Conservation (phyloP, 306 rosid species). For the Sicyos baderoa region DNA sequence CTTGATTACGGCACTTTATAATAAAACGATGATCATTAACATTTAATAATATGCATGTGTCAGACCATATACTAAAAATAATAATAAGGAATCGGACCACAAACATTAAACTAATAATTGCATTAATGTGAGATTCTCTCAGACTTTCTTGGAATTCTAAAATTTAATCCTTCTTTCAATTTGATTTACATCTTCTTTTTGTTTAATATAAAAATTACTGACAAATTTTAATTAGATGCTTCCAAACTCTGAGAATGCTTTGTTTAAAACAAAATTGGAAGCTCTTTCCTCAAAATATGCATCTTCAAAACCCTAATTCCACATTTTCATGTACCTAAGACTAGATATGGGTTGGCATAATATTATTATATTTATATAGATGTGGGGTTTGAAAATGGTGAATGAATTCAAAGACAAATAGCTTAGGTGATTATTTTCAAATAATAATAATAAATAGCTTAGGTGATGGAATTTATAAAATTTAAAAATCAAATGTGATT, state of each 20-base stretch:
- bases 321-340: constrained; percentile 22
- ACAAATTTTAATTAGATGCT: constrained; percentile 40
- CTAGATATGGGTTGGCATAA: background rate
- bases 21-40: background rate
- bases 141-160: constrained; percentile 13
- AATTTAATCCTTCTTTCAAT: background rate
- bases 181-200: background rate
- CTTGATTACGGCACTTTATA: constrained; percentile 17
- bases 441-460: too few relatives aligned
- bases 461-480: too few relatives aligned
- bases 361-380: background rate
- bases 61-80: constrained; percentile 13
- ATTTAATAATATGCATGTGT: constrained; percentile 13
- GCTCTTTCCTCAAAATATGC: constrained; percentile 24
- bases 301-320: constrained; percentile 29
- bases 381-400: too few relatives aligned
- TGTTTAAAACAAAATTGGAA: constrained; percentile 14
- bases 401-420: too few relatives aligned
- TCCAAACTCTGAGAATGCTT: constrained; percentile 29
- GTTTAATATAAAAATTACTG: constrained; percentile 3
- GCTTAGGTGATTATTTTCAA: too few relatives aligned
- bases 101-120: constrained; percentile 13
- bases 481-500: too few relatives aligned
- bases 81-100: constrained; percentile 17
- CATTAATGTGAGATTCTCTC: constrained; percentile 19